Evolutionary conservation across 257 asterid species (phyloP).

Genomic region (Leptodermis oblonga): DNA sequence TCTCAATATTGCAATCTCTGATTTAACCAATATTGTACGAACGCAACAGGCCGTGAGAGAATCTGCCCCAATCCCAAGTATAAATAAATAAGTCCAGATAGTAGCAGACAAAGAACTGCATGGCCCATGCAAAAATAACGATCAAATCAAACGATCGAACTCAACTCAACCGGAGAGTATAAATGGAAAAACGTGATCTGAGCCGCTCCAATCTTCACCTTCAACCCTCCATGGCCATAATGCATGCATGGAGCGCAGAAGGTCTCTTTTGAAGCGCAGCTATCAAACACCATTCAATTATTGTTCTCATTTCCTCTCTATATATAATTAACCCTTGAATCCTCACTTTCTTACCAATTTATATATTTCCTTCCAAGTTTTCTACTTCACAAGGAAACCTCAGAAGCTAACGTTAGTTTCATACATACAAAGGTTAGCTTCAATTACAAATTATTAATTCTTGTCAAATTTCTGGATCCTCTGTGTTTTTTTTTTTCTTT

Average conservation of each 20-base stretch:
- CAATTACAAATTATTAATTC: too few relatives aligned
- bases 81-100: background rate
- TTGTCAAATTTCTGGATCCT: background rate
- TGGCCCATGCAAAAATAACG: too few relatives aligned
- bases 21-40: too few relatives aligned
- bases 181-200: background rate
- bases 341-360: background rate
- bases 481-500: too few relatives aligned
- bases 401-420: too few relatives aligned
- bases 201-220: slow-evolving; percentile 13
- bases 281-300: slow-evolving; percentile 5
- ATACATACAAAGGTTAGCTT: background rate
- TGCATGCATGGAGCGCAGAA: slow-evolving; percentile 8
- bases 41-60: too few relatives aligned
- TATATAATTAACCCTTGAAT: background rate
- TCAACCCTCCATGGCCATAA: background rate
- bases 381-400: too few relatives aligned
- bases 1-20: too few relatives aligned
- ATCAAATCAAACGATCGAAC: background rate
- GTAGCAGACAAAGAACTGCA: background rate
- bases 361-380: background rate
- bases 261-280: slow-evolving; percentile 14
- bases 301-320: background rate
- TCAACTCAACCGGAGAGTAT: slow-evolving; percentile 12
- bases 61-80: background rate